Conservation (phyloP, 2,329 filamentous ascomycete species). For the Trichoderma koningii region DNA sequence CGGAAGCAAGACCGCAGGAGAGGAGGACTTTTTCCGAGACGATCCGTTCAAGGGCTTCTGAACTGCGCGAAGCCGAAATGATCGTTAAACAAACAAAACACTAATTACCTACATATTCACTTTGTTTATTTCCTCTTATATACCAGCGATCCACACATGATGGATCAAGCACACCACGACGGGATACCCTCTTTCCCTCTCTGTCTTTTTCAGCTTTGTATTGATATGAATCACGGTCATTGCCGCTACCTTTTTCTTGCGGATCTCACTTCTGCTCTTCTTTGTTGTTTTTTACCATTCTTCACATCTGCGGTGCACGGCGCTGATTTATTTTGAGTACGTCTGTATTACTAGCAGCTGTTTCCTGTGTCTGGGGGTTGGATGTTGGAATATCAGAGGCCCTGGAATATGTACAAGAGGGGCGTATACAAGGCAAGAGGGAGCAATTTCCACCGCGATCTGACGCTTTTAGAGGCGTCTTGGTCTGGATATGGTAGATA, state of each 20-base stretch:
- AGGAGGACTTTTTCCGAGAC: constrained; percentile 61
- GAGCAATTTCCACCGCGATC: constrained; percentile 18
- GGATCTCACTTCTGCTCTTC: background rate
- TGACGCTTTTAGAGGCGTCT: constrained; percentile 15
- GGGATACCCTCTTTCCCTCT: constrained; percentile 29
- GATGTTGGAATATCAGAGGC: background rate
- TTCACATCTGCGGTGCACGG: constrained; percentile 1
- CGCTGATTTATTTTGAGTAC: constrained; percentile 13
- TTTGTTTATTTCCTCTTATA: constrained; percentile 5
- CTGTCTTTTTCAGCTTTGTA: constrained; percentile 20
- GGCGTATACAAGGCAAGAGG: constrained; percentile 12
- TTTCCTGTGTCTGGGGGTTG: constrained; percentile 11
- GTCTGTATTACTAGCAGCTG: background rate
- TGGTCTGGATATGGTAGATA: background rate
- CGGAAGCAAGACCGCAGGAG: constrained; percentile 50
- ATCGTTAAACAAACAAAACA: background rate
- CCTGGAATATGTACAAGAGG: background rate
- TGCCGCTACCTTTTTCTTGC: constrained; percentile 11
- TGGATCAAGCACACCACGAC: constrained; percentile 25
- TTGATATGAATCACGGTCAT: constrained; percentile 26
- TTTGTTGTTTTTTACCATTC: background rate
- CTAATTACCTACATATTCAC: constrained; percentile 9
- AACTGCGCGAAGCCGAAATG: background rate
- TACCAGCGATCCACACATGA: constrained; percentile 7
- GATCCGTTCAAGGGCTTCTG: constrained; percentile 66